A percentile compares a stretch with the other conserved stretches of the same genome.
These are phyloP conservation scores for Daedaleopsis nitida DNA, from an alignment of 768 basidiomycete genomes.

Conservation along the genomic window DNA sequence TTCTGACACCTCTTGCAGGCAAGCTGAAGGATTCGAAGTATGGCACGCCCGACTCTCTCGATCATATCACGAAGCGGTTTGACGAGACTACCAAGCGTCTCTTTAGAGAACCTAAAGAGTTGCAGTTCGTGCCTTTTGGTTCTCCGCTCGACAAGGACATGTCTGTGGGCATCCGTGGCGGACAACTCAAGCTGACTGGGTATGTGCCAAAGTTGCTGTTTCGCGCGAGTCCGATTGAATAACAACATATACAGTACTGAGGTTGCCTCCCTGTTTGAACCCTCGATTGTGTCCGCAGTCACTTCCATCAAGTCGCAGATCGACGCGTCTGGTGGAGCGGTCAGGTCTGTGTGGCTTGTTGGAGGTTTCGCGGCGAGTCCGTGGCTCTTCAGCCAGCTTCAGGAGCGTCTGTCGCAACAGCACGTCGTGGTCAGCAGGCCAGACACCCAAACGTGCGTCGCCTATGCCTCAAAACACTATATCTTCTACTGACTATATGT, in stretches of 20 bases:
- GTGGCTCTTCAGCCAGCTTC: constrained; percentile 76
- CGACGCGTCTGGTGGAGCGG: constrained; percentile 63
- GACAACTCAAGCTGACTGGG: constrained; percentile 74
- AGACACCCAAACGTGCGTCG: constrained; percentile 73
- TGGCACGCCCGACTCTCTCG: constrained; percentile 67
- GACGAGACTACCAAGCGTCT: constrained; percentile 83
- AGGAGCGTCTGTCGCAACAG: constrained; percentile 61
- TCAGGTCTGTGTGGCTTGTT: constrained; percentile 83
- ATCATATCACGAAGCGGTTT: constrained; percentile 79
- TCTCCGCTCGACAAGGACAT: constrained; percentile 77
- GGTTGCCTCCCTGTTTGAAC: constrained; percentile 77
- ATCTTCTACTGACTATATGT: constrained; percentile 1
- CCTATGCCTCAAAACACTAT: not conserved
- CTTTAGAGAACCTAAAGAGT: constrained; percentile 66
- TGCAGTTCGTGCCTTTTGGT: constrained; percentile 76
- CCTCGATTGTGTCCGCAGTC: constrained; percentile 74
- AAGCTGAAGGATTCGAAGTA: constrained; percentile 77
- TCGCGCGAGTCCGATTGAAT: not conserved
- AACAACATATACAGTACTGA: constrained; percentile 33
- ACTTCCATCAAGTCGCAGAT: constrained; percentile 72
- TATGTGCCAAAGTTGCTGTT: constrained; percentile 29
- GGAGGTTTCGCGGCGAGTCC: constrained; percentile 84
- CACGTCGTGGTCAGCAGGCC: constrained; percentile 70
- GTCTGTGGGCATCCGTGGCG: constrained; percentile 68
- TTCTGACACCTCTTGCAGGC: constrained; percentile 41